Base-by-base conservation (phyloP, 371 early-diverging fungal species). In the Mucor indicus region DNA sequence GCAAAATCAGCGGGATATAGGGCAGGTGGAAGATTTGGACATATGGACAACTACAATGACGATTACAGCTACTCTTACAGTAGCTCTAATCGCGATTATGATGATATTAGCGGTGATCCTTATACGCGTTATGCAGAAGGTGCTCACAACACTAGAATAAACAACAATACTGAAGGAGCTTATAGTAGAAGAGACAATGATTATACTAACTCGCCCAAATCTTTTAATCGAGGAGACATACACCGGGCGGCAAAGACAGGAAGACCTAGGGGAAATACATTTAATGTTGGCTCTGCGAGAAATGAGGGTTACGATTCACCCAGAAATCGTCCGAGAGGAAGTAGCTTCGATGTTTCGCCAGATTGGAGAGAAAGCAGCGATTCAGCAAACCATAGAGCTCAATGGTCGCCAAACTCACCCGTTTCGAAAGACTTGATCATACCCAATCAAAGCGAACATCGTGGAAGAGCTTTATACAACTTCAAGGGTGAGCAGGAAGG, bases 381-480 rank as follows among this genome's bases (percentile, higher is more conserved):
- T n/a, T 10, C 27, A 12, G 15, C 10, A 21, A 38, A 38, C 4
- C 32, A 38, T 29, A 19, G 20, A 24, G 33, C 47, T 10, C 11
- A 40, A n/a, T 31, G 16, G 10, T 23, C 27, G 31, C 57, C 60
- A 37, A 65, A 50, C 31, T 54, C 21, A 53, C 63, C 22, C 35
- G 62, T 29, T 8, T 8, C 6, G 12, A 29, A 6, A 12, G n/a
- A 33, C n/a, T 11, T 4, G 4, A n/a, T n/a, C n/a, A n/a, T n/a
- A n/a, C n/a, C n/a, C n/a, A n/a, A n/a, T n/a, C n/a, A n/a, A n/a
- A n/a, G n/a, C 0, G 55, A 48, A 8, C 47, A 65, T 46, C 64
- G 77, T 53, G 84, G 77, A n/a, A 67, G 80, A 24, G 92, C 92
- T 1, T 42, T 85, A 31, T 92, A 84, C 48, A 86, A 90, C 50